Evolutionary conservation across 2,329 filamentous ascomycete species (phyloP).

Genomic region (Beauveria sp.): DNA sequence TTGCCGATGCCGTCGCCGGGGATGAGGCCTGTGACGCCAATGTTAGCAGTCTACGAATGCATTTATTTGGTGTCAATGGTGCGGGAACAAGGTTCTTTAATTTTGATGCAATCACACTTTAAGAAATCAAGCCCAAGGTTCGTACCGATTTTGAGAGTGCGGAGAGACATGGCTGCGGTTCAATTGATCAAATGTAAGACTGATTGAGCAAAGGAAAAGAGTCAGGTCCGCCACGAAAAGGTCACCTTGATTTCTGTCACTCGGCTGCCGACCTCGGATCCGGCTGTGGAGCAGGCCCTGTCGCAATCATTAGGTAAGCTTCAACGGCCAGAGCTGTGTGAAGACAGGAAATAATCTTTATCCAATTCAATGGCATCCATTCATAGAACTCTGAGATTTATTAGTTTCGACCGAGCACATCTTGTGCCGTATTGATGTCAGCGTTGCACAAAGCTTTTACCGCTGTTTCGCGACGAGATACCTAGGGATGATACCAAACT

Average conservation of each 20-base stretch:
- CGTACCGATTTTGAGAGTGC: slow-evolving; percentile 35
- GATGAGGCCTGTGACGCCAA: slow-evolving; percentile 66
- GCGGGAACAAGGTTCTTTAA: too few relatives aligned
- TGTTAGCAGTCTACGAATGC: neutral
- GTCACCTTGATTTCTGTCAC: neutral
- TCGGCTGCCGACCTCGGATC: slow-evolving; percentile 12
- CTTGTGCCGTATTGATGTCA: too few relatives aligned
- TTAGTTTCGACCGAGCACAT: too few relatives aligned
- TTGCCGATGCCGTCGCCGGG: slow-evolving; percentile 97
- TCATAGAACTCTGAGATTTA: too few relatives aligned
- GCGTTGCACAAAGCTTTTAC: neutral
- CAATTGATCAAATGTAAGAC: neutral
- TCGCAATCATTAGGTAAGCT: neutral
- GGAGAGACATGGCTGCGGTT: slow-evolving; percentile 28
- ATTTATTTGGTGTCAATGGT: neutral
- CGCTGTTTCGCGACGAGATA: too few relatives aligned
- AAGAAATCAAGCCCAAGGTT: too few relatives aligned
- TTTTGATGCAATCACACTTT: too few relatives aligned
- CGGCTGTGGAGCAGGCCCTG: neutral
- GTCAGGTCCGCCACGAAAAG: neutral
- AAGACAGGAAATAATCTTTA: neutral
- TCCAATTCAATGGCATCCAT: neutral
- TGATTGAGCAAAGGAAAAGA: neutral
- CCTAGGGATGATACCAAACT: neutral
- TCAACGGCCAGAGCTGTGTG: neutral